These are phyloP conservation scores for Serendipita sp. DNA, from an alignment of 768 basidiomycete genomes.

Conservation along the genomic window DNA sequence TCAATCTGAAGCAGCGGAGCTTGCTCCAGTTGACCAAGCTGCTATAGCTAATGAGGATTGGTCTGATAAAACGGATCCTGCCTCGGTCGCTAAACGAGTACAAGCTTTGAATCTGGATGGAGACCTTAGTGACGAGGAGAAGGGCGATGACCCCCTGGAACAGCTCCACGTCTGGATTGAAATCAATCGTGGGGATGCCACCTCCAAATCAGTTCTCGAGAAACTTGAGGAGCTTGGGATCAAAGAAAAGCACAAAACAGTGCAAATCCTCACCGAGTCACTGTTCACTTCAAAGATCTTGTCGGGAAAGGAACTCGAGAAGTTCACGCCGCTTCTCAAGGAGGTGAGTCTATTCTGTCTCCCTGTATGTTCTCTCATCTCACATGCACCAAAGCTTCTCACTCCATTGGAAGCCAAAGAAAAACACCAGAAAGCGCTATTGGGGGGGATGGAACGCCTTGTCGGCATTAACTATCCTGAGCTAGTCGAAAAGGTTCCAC, in stretches of 20 bases:
- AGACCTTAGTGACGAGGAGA: constrained; percentile 72
- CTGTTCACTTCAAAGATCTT: constrained; percentile 66
- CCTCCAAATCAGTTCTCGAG: constrained; percentile 47
- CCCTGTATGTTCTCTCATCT: not conserved
- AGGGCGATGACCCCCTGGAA: constrained; percentile 69
- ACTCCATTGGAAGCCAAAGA: constrained; percentile 39
- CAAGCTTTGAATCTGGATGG: constrained; percentile 65
- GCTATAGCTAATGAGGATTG: constrained; percentile 58
- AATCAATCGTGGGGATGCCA: constrained; percentile 40
- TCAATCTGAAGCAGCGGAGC: constrained; percentile 71
- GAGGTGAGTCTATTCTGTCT: constrained; percentile 39
- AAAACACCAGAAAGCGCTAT: constrained; percentile 86
- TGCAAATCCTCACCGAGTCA: constrained; percentile 67
- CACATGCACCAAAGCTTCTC: constrained; percentile 40
- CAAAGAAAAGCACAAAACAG: constrained; percentile 85
- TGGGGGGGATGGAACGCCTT: constrained; percentile 84
- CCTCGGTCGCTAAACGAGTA: constrained; percentile 72
- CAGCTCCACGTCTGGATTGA: constrained; percentile 73
- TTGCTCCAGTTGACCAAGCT: constrained; percentile 40
- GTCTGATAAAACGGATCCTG: constrained; percentile 83
- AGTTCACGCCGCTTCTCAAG: constrained; percentile 51
- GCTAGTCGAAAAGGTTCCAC: constrained; percentile 57
- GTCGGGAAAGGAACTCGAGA: constrained; percentile 33
- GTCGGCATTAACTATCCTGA: constrained; percentile 63
- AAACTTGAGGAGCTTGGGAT: constrained; percentile 84